Conservation (phyloP, 139 green algal genomes). For the Closterium sp. region DNA sequence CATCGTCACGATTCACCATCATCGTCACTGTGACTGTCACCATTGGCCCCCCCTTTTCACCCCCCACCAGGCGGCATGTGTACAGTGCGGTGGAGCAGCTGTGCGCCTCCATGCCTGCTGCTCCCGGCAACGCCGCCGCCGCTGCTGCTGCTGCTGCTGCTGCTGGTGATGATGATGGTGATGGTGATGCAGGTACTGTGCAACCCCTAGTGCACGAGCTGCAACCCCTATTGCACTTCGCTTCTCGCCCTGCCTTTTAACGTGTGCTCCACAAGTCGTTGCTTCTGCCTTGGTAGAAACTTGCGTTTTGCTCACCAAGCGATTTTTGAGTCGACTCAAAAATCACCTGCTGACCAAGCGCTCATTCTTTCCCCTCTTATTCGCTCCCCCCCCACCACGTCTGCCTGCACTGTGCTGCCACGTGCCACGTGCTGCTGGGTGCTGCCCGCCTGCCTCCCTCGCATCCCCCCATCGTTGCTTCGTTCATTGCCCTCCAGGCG, state of each 20-base stretch:
- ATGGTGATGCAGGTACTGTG: background rate
- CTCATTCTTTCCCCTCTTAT: too few relatives aligned
- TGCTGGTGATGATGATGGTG: background rate
- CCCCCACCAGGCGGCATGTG: background rate
- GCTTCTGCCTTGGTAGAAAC: too few relatives aligned
- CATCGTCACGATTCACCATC: background rate
- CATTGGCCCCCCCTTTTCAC: background rate
- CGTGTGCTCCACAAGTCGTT: too few relatives aligned
- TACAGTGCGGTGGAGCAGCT: background rate
- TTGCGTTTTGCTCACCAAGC: too few relatives aligned
- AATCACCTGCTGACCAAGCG: too few relatives aligned
- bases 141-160: too few relatives aligned
- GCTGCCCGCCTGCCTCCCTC: background rate
- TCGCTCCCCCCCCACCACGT: too few relatives aligned
- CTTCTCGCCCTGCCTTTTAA: too few relatives aligned
- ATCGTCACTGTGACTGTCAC: background rate
- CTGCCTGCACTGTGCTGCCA: too few relatives aligned
- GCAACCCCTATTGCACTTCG: too few relatives aligned
- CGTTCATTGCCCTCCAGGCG: background rate
- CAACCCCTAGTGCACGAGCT: too few relatives aligned
- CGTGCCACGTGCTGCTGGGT: background rate
- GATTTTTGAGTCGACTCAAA: too few relatives aligned
- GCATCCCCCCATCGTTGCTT: background rate
- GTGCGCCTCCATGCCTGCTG: background rate
- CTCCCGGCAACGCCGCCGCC: background rate